Evolutionary conservation across 225 moss, liverwort and hornwort genomes (phyloP).

Genomic region (Sphagnum tenellum): DNA sequence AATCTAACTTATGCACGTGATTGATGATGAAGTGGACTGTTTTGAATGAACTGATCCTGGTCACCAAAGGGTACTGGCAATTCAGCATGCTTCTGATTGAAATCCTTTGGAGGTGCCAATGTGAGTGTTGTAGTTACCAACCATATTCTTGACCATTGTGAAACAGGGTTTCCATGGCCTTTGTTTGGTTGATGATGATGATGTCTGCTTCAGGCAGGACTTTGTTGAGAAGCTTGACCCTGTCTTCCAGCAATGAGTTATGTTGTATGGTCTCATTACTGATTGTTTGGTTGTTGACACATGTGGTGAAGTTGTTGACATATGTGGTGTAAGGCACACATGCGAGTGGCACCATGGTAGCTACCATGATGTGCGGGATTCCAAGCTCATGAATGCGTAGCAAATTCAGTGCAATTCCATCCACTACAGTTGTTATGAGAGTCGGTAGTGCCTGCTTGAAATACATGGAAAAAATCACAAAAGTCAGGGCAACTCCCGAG

Average conservation of each 20-base stretch:
- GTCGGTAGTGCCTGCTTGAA: slow-evolving; percentile 17
- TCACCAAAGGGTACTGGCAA: background rate
- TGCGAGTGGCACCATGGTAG: slow-evolving; percentile 25
- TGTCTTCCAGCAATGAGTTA: slow-evolving; percentile 21
- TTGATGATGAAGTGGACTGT: background rate
- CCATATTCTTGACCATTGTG: slow-evolving; percentile 27
- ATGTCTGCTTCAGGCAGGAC: slow-evolving; percentile 16
- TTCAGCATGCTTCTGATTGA: background rate
- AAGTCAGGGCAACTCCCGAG: background rate
- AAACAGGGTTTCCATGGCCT: slow-evolving; percentile 37
- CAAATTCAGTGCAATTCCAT: slow-evolving; percentile 30
- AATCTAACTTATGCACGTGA: background rate
- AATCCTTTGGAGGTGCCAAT: too few species aligned
- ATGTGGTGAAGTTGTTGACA: slow-evolving; percentile 43
- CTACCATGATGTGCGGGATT: slow-evolving; percentile 31
- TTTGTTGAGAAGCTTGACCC: slow-evolving; percentile 26
- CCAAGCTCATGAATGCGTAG: slow-evolving; percentile 37
- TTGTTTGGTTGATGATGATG: slow-evolving; percentile 47
- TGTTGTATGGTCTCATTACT: slow-evolving; percentile 28
- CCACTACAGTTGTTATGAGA: slow-evolving; percentile 23
- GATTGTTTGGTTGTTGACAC: slow-evolving; percentile 21
- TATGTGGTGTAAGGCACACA: slow-evolving; percentile 40
- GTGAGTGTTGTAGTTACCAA: slow-evolving; percentile 5
- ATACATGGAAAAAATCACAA: background rate
- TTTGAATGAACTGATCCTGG: background rate